Evolutionary conservation across 2,329 filamentous ascomycete genomes (phyloP).

Genomic region (Neonectria sp.): DNA sequence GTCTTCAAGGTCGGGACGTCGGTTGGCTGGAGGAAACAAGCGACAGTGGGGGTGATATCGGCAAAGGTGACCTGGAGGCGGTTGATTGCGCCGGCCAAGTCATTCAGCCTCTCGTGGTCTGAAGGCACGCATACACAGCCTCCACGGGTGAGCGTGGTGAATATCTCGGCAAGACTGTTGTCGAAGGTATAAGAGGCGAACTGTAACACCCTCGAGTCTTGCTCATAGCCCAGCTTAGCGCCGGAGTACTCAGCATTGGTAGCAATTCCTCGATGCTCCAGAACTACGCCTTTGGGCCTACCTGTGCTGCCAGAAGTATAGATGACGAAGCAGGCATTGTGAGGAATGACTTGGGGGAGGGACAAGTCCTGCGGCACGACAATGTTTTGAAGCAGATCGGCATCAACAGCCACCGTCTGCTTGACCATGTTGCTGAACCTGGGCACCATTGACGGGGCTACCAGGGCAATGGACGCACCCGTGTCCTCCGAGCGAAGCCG

Average conservation of each 20-base stretch:
- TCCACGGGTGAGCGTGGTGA: constrained; percentile 30
- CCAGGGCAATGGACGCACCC: constrained; percentile 29
- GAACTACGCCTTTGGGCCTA: constrained; percentile 32
- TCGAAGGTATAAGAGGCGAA: constrained; percentile 42
- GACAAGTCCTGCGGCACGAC: fast-evolving
- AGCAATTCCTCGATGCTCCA: constrained; percentile 36
- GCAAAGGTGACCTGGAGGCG: constrained; percentile 30
- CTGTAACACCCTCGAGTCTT: constrained; percentile 36
- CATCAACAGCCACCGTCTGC: constrained; percentile 28
- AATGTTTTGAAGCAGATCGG: constrained; percentile 5
- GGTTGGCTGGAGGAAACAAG: constrained; percentile 29
- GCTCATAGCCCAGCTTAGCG: constrained; percentile 27
- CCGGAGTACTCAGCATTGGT: constrained; percentile 30
- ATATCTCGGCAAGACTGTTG: constrained; percentile 36
- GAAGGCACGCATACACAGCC: constrained; percentile 39
- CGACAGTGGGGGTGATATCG: constrained; percentile 38
- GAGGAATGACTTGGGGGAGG: constrained; percentile 18
- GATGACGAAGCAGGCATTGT: constrained; percentile 39
- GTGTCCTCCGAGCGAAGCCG: constrained; percentile 34
- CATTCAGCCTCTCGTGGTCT: constrained; percentile 36
- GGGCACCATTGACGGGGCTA: constrained; percentile 9
- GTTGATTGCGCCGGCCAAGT: constrained; percentile 32
- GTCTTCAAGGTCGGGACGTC: constrained; percentile 36
- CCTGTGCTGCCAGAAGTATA: constrained; percentile 42
- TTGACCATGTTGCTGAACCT: constrained; percentile 26